Base-by-base conservation (phyloP, 805 yeast species). In the Sugiyamaella smithiae region DNA sequence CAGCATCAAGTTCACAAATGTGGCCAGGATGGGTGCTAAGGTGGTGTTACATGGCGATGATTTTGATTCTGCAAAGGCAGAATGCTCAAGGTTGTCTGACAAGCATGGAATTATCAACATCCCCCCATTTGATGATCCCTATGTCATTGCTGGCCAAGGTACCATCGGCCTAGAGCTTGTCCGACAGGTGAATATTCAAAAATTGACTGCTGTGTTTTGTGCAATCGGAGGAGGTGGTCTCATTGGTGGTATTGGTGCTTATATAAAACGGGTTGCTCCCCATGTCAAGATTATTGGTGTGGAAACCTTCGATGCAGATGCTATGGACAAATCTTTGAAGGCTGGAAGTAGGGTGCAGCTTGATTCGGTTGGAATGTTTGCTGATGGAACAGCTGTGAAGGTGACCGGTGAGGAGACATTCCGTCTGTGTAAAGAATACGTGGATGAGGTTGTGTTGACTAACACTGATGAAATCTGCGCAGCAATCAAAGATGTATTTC, bases 91-190 rank as follows among this genome's bases (percentile, higher is more conserved):
- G 49, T 70, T 93, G 46, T 70, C 85, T 23, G 69, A 70, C 25
- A 81, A 82, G 61, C 77, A 88, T 51, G 89, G 88, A 11, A 73
- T 88, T 60, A 85, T 93, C 4, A 85, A 88, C 59, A 86, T 93
- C 40, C 99, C 99, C n/a, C 99, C 99, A 0, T 93, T 93, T 65
- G 96, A 93, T 63, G 97, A 93, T 63, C 99, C 99, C 1, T 88
- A 84, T 58, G 97, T 93, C 56, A 88, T 93, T 68, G 99, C 99
- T 6, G 99, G 99, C 20, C 99, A 93, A 68, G 99, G 98, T 51
- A 93, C 99, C 22, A 84, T 91, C 54, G 99, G 96, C 2, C 78
- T 90, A 79, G 99, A 93, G 68, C 71, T 93, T 22, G 71, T 93
- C 48, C 81, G 97, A 66, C 99, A 93, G 70, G 76, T 89, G 28